These are phyloP conservation scores for Calocera cornea DNA, from an alignment of 768 basidiomycete species.

Conservation along the genomic window DNA sequence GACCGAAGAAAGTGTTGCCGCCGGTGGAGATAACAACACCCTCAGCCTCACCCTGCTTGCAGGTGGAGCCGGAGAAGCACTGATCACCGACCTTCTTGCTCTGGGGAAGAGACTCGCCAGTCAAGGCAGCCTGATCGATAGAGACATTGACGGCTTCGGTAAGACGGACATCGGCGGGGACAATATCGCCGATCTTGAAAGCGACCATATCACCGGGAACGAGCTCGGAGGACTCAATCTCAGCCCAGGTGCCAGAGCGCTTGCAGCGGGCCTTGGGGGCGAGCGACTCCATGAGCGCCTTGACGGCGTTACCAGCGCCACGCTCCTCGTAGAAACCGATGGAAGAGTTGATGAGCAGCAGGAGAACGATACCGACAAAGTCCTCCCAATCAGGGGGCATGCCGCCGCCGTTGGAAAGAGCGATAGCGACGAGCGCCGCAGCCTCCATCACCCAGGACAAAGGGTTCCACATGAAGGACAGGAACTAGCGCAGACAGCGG, in stretches of 20 bases:
- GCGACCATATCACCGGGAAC: slow-evolving; percentile 93
- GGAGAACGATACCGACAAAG: slow-evolving; percentile 88
- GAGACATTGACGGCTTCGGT: slow-evolving; percentile 94
- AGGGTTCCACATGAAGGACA: slow-evolving; percentile 99
- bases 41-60: slow-evolving; percentile 98
- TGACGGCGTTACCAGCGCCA: slow-evolving; percentile 96
- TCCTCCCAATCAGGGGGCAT: slow-evolving; percentile 91
- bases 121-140: slow-evolving; percentile 95
- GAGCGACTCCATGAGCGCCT: slow-evolving; percentile 98
- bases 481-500: slow-evolving; percentile 39
- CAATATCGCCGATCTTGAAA: slow-evolving; percentile 99
- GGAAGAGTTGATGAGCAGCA: slow-evolving; percentile 84
- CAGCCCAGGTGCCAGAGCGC: slow-evolving; percentile 70
- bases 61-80: slow-evolving; percentile 97
- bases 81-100: slow-evolving; percentile 89
- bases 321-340: slow-evolving; percentile 99
- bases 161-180: slow-evolving; percentile 94
- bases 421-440: slow-evolving; percentile 87
- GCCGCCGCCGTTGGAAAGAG: slow-evolving; percentile 79
- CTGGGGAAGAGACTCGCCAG: slow-evolving; percentile 90
- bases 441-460: slow-evolving; percentile 99
- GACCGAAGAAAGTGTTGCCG: slow-evolving; percentile 97
- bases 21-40: slow-evolving; percentile 98
- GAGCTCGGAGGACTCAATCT: slow-evolving; percentile 79
- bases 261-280: slow-evolving; percentile 94